Conservation (phyloP, 2,329 filamentous ascomycete species). For the Penicillium sp. region DNA sequence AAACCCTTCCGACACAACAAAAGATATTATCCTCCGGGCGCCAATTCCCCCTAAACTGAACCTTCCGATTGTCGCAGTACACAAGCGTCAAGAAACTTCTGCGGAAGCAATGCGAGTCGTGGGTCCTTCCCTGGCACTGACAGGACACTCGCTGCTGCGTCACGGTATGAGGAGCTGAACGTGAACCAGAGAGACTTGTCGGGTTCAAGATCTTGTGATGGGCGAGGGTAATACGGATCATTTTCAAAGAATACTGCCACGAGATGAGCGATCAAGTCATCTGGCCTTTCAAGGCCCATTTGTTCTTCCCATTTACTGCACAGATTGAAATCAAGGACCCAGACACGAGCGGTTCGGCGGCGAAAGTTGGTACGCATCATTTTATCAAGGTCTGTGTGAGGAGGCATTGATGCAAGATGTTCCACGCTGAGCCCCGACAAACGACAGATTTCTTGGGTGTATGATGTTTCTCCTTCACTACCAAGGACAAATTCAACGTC, state of each 20-base stretch:
- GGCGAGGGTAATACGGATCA: conserved; percentile 11
- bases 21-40: too few species aligned
- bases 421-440: not conserved
- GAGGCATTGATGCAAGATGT: not conserved
- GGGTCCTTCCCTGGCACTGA: not conserved
- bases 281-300: not conserved
- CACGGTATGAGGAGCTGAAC: not conserved
- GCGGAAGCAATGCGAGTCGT: not conserved
- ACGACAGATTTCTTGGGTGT: not conserved
- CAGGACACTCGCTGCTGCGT: not conserved
- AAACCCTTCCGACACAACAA: too few species aligned
- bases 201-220: not conserved
- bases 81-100: not conserved
- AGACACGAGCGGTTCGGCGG: not conserved
- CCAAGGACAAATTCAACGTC: not conserved
- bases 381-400: conserved; percentile 1
- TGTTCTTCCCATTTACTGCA: conserved; percentile 4
- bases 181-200: conserved; percentile 3
- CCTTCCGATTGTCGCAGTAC: not conserved
- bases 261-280: conserved; percentile 4
- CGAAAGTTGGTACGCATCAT: not conserved
- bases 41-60: not conserved
- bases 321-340: conserved; percentile 8
- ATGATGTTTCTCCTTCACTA: not conserved
- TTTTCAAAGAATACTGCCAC: conserved; percentile 8